Base-by-base conservation (phyloP, 306 rosid genomes). In the Sesbania bispinosa region DNA sequence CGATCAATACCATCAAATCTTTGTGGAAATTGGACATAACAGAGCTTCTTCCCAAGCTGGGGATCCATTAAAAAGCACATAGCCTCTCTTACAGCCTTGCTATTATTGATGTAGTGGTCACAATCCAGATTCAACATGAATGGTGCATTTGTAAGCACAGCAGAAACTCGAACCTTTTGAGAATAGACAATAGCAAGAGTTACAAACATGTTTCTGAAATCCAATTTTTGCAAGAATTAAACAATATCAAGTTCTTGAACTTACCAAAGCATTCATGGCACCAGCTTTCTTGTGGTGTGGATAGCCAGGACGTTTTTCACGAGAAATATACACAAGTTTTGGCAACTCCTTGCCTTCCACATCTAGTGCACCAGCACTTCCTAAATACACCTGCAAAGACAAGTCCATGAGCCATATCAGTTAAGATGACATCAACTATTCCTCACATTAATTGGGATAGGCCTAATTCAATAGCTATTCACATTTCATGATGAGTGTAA, bases 261-360 rank as follows among this genome's bases (percentile, higher is more conserved):
- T 68, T 61, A 88, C 98, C 71, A 87, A 74, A 15, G 98, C 97
- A 60, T 93, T 93, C 97, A 93, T 93, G 82, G 98, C 96, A 6
- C 98, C 97, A 0, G 98, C 97, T 82, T 93, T 93, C 80, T 93
- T 93, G 87, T 93, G 92, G 42, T 93, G 97, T 46, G 90, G 95
- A 42, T 90, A 93, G 38, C 98, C 98, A 0, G 87, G 94, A 4
- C 98, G 83, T 76, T 93, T 93, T 77, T 90, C 97, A 42, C 96
- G 88, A 0, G 98, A 90, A 48, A 93, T 82, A 27, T 93, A 93
- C 29, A 93, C 96, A 24, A 93, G 92, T 86, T 82, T 75, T 2
- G 97, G 98, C 19, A 90, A 80, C 61, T 90, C 89, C 71, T 80
- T 93, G 43, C 84, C 87, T 35, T 93, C 97, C 20, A 90, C 92